Percentiles rank a stretch among this genome's conserved stretches.
These are phyloP conservation scores for Pseudovirgaria hyperparasitica DNA, from an alignment of 2,329 filamentous ascomycete genomes.

Conservation along the genomic window DNA sequence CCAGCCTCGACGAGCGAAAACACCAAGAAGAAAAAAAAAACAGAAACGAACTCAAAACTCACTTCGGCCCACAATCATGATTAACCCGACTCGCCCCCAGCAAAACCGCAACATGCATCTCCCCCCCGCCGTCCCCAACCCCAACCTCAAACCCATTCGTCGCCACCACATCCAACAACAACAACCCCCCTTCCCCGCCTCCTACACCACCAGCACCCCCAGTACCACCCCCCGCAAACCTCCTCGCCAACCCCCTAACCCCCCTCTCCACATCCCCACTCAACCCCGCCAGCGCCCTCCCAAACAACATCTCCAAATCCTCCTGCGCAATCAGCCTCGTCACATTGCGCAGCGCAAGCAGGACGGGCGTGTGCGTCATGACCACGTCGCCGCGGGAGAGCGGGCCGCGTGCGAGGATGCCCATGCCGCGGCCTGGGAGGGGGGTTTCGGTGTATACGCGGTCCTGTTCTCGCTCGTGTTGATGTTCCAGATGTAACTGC, in stretches of 20 bases:
- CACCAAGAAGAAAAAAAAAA: neutral
- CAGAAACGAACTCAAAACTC: slow-evolving; percentile 4
- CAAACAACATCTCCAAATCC: no score
- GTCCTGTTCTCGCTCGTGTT: no score
- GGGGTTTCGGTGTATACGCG: slow-evolving; percentile 7
- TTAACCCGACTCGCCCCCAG: slow-evolving; percentile 28
- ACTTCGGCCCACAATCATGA: slow-evolving; percentile 27
- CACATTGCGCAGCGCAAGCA: no score
- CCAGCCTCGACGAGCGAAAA: slow-evolving; percentile 5
- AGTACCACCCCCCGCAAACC: no score
- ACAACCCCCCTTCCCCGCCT: no score
- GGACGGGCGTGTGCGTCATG: slow-evolving; percentile 17
- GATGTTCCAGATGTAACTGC: no score
- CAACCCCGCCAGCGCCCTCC: no score
- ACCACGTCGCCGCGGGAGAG: slow-evolving; percentile 14
- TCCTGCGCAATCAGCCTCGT: no score
- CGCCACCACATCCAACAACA: slow-evolving; percentile 23
- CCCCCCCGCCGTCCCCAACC: slow-evolving; percentile 10
- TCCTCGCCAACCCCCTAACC: no score
- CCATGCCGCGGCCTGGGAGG: slow-evolving; percentile 19
- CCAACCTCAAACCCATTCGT: slow-evolving; percentile 21
- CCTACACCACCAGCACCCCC: no score
- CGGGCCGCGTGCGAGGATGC: slow-evolving; percentile 14
- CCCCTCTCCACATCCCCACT: no score
- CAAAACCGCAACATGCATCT: slow-evolving; percentile 22